These are phyloP conservation scores for Cladosporium austrohemisphaericum DNA, from an alignment of 2,329 filamentous ascomycete species.

Conservation along the genomic window DNA sequence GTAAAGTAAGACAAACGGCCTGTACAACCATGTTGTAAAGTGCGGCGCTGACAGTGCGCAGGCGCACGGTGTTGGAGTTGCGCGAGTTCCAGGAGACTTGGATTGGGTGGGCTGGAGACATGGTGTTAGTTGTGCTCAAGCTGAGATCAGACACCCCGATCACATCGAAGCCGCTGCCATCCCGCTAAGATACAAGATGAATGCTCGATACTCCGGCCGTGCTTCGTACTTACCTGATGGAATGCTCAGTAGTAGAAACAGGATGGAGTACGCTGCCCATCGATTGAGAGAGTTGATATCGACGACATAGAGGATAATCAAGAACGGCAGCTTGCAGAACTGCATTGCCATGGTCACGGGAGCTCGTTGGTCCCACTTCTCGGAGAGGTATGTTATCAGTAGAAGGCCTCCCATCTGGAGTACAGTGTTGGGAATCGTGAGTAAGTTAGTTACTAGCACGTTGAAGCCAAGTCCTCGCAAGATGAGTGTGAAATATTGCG, in stretches of 20 bases:
- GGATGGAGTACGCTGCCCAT: constrained; percentile 37
- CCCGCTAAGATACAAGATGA: no score
- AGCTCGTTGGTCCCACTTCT: constrained; percentile 49
- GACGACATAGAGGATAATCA: constrained; percentile 48
- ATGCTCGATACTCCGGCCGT: no score
- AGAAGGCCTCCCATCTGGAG: constrained; percentile 42
- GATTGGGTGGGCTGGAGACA: constrained; percentile 33
- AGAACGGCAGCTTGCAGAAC: constrained; percentile 57
- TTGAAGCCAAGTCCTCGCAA: constrained; percentile 24
- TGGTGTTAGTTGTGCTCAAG: no score
- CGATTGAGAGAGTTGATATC: constrained; percentile 37
- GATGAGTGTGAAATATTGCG: constrained; percentile 55
- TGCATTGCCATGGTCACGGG: constrained; percentile 42
- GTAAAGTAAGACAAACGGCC: no score
- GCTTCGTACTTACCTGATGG: not conserved
- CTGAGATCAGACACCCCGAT: no score
- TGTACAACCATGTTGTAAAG: constrained; percentile 55
- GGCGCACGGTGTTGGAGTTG: constrained; percentile 60
- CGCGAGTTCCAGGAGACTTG: constrained; percentile 44
- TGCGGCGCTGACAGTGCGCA: constrained; percentile 59
- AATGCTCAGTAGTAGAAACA: constrained; percentile 35
- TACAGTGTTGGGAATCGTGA: constrained; percentile 50
- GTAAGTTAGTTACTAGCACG: constrained; percentile 58
- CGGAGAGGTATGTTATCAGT: constrained; percentile 48
- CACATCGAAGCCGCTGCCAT: no score